Evolutionary conservation across 2,329 filamentous ascomycete genomes (phyloP).

Genomic region (Spiromastix sp.): DNA sequence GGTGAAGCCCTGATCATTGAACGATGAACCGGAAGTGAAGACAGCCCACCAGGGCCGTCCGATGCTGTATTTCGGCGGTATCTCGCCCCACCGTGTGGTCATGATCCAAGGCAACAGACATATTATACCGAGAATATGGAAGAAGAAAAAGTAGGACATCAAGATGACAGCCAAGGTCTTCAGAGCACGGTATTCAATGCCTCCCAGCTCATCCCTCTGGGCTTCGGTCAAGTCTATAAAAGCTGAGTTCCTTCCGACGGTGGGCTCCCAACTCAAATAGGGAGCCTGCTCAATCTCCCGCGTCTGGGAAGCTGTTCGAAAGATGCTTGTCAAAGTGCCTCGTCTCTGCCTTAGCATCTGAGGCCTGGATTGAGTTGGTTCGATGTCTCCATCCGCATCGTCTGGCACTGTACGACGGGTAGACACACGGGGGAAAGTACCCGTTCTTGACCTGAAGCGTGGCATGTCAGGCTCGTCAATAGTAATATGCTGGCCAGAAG

Average conservation of each 20-base stretch:
- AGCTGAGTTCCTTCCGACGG: constrained; percentile 82
- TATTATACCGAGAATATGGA: constrained; percentile 65
- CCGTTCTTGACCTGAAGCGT: constrained; percentile 23
- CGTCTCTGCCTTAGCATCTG: constrained; percentile 14
- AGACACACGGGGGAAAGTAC: constrained; percentile 29
- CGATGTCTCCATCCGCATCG: constrained; percentile 21
- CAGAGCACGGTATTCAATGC: constrained; percentile 88
- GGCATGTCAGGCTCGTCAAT: constrained; percentile 36
- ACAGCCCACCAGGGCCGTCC: constrained; percentile 80
- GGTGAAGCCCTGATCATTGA: constrained; percentile 92
- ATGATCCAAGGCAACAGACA: constrained; percentile 74
- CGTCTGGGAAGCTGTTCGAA: constrained; percentile 28
- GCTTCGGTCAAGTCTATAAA: constrained; percentile 83
- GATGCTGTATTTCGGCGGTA: constrained; percentile 54
- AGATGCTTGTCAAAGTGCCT: constrained; percentile 22
- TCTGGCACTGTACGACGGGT: constrained; percentile 24
- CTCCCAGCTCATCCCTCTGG: constrained; percentile 87
- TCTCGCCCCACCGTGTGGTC: constrained; percentile 50
- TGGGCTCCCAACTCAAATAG: constrained; percentile 90
- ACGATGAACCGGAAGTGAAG: constrained; percentile 77
- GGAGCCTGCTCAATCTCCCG: constrained; percentile 51
- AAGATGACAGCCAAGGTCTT: constrained; percentile 76
- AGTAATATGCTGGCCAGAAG: constrained; percentile 33
- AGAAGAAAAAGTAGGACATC: constrained; percentile 70
- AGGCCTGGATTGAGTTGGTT: constrained; percentile 15